A percentile compares a stretch with the other conserved stretches of the same genome.
Conservation (phyloP, 1,284 basidiomycete genomes). For the Cryptococcus sp. region DNA sequence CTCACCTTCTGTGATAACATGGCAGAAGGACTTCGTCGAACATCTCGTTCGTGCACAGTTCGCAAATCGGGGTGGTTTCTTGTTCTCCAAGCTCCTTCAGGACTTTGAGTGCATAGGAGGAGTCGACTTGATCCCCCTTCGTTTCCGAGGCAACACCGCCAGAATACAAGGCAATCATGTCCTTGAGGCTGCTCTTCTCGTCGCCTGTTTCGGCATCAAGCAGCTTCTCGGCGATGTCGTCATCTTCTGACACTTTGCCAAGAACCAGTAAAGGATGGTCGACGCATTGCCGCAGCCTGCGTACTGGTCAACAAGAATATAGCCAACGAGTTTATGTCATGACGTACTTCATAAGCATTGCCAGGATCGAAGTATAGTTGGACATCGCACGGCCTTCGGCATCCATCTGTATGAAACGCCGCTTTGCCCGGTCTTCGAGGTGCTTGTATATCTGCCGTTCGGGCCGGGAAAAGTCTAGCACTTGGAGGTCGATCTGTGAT, state of each 20-base stretch:
- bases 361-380: conserved; percentile 86
- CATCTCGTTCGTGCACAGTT: conserved; percentile 64
- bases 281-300: conserved; percentile 78
- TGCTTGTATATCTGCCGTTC: conserved; percentile 76
- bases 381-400: conserved; percentile 75
- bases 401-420: conserved; percentile 68
- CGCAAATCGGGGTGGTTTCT: conserved; percentile 65
- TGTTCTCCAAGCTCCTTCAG: conserved; percentile 60
- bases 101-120: conserved; percentile 65
- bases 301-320: no score
- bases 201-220: conserved; percentile 55
- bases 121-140: conserved; percentile 44
- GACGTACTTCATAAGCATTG: conserved; percentile 81
- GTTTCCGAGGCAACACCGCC: conserved; percentile 51
- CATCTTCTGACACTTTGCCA: conserved; percentile 57
- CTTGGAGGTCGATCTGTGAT: conserved; percentile 63
- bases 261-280: conserved; percentile 77
- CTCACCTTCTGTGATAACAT: conserved; percentile 76
- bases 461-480: conserved; percentile 70
- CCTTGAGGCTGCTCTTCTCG: conserved; percentile 60
- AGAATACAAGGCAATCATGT: conserved; percentile 65
- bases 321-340: no score
- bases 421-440: conserved; percentile 50
- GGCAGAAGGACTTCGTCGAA: conserved; percentile 66
- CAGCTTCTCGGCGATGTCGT: conserved; percentile 54